Evolutionary conservation across 2,329 filamentous ascomycete species (phyloP), one percentile per base, ranked within the genome.

Genomic region (Talaromyces atroroseus): DNA sequence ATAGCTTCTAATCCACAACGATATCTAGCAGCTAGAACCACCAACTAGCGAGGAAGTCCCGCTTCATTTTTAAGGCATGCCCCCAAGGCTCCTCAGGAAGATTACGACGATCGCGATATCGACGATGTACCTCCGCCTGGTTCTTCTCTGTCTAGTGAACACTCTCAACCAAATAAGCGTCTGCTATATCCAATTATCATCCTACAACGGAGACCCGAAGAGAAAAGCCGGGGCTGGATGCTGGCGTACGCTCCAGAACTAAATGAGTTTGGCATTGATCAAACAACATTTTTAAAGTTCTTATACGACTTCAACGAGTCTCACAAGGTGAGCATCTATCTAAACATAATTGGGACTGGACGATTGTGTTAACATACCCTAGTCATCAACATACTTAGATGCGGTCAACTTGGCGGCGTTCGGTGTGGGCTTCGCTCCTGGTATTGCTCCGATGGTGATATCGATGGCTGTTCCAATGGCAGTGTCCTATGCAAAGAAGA

Each of bases 221-320:
- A 63, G 12, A 67, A 66, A n/a, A 61, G 64, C 14, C 67, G 72
- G 8, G 72, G 71, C 1, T 75, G 74, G 42, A 63, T 74, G 45
- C 64, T 64, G 1, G 73, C 72, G 2, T 75, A 75, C 59, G 68
- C 73, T 1, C 73, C 72, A 0, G 64, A 62, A 2, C 62, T 75
- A 4, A 58, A 59, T 1, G 63, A 68, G 5, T 68, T 65, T 36
- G 73, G 70, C 5, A 68, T 76, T 47, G 60, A 64, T 46, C 65
- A 74, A 56, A 60, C 60, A 11, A 68, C 65, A 46, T 75, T 74
- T 23, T 52, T 74, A 2, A 61, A 68, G 11, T 75, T 75, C 55
- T 58, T 74, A 20, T 61, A 72, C 20, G 66, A 63, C 5, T 68
- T 69, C 59, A 72, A 81, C 56, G 20, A 20, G 2, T 23, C 48